phyloP scores from a whole-genome alignment of 768 basidiomycete genomes.

The Boletus rubropictus region DNA sequence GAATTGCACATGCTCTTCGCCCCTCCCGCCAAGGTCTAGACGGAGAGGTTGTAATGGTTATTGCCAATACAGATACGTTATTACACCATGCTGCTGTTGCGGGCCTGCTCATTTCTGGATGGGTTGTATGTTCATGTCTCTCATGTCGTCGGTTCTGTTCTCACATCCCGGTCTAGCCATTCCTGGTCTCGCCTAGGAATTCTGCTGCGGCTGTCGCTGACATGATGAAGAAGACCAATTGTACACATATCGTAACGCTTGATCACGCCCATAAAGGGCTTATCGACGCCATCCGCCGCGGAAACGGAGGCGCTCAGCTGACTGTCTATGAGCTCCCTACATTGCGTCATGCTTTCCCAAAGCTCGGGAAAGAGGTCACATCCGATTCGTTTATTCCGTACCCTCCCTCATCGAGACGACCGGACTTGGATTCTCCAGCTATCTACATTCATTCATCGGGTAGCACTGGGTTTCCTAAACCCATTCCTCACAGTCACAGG shows the following conservation, averaged over 20 bases:
- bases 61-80: slow-evolving; percentile 30
- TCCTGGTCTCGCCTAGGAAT: slow-evolving; percentile 38
- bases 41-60: slow-evolving; percentile 18
- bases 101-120: slow-evolving; percentile 38
- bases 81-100: slow-evolving; percentile 30
- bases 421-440: slow-evolving; percentile 32
- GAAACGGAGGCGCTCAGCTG: not conserved
- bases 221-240: slow-evolving; percentile 22
- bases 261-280: slow-evolving; percentile 15
- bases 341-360: slow-evolving; percentile 34
- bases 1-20: slow-evolving; percentile 37
- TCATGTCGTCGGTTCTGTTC: slow-evolving; percentile 22
- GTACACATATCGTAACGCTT: slow-evolving; percentile 17
- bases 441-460: slow-evolving; percentile 48
- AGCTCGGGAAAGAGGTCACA: slow-evolving; percentile 31
- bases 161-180: slow-evolving; percentile 24
- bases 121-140: slow-evolving; percentile 25
- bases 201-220: slow-evolving; percentile 35
- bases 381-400: slow-evolving; percentile 18
- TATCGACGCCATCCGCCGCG: slow-evolving; percentile 6
- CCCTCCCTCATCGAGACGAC: slow-evolving; percentile 4
- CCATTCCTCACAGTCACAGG: slow-evolving; percentile 35
- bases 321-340: slow-evolving; percentile 18
- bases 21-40: slow-evolving; percentile 27
- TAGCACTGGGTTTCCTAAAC: slow-evolving; percentile 47